Conservation (phyloP, 495 filamentous ascomycete genomes). For the Rhypophila decipiens region DNA sequence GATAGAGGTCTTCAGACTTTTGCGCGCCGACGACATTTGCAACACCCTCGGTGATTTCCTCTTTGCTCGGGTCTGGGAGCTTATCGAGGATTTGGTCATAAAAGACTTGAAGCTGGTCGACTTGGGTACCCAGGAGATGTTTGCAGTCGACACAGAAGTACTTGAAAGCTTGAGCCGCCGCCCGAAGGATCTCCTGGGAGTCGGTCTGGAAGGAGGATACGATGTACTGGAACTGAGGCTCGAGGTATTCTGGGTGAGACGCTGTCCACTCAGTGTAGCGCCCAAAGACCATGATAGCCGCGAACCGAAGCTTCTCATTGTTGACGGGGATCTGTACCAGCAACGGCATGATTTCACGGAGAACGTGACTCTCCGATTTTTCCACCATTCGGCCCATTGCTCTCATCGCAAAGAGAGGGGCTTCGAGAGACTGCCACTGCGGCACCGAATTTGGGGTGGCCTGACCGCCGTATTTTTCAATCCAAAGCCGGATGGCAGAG, state of each 20-base stretch:
- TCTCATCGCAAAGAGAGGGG: conserved; percentile 88
- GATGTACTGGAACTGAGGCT: conserved; percentile 89
- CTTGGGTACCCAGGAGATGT: conserved; percentile 70
- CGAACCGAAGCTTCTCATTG: conserved; percentile 94
- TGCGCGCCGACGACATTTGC: conserved; percentile 85
- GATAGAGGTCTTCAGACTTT: conserved; percentile 69
- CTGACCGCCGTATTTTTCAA: conserved; percentile 69
- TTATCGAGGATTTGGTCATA: conserved; percentile 83
- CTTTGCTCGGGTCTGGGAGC: conserved; percentile 77
- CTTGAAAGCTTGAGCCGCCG: conserved; percentile 88
- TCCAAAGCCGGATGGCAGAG: conserved; percentile 78
- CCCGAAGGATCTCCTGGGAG: conserved; percentile 81
- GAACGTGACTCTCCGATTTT: conserved; percentile 72
- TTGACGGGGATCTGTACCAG: conserved; percentile 92
- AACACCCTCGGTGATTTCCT: conserved; percentile 93
- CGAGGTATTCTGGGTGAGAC: conserved; percentile 82
- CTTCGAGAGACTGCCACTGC: conserved; percentile 93
- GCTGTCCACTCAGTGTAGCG: conserved; percentile 98
- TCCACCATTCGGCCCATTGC: conserved; percentile 98
- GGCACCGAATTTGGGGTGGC: conserved; percentile 71
- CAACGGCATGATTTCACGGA: conserved; percentile 84
- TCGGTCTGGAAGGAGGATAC: conserved; percentile 80
- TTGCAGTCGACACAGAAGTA: conserved; percentile 96
- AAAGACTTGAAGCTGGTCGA: conserved; percentile 79
- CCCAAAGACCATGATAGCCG: conserved; percentile 92